Percentiles rank a stretch among this genome's conserved stretches.
Evolutionary conservation across 2,329 filamentous ascomycete genomes (phyloP).

Genomic region (Dactylonectria macrodidyma): DNA sequence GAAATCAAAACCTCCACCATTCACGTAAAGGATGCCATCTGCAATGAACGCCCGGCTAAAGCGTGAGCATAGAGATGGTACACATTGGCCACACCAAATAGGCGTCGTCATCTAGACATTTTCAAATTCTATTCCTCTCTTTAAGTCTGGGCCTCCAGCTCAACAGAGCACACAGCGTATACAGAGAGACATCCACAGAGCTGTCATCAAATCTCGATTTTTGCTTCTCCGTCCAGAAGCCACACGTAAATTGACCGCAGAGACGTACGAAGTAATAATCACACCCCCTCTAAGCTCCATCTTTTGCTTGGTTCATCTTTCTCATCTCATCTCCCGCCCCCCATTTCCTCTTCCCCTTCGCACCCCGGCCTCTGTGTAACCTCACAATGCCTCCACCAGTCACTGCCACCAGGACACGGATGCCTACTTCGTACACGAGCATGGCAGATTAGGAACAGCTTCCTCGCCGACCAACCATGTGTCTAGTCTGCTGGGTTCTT

Average conservation of each 20-base stretch:
- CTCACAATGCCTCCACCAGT: constrained; percentile 33
- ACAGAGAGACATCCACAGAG: constrained; percentile 32
- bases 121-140: not conserved
- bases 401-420: constrained; percentile 25
- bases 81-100: not conserved
- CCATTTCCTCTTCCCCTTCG: constrained; percentile 32
- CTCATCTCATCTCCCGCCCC: constrained; percentile 37
- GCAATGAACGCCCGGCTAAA: not conserved
- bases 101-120: constrained; percentile 20
- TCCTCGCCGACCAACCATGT: not conserved
- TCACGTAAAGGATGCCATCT: constrained; percentile 7
- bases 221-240: not conserved
- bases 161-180: constrained; percentile 1
- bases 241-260: too few species aligned
- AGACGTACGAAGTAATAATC: not conserved
- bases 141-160: not conserved
- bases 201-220: constrained; percentile 42
- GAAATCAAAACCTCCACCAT: constrained; percentile 29
- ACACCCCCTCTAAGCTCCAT: constrained; percentile 24
- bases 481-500: constrained; percentile 7
- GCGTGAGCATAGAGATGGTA: not conserved
- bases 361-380: constrained; percentile 43
- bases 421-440: constrained; percentile 34
- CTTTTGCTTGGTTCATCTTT: constrained; percentile 28
- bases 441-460: constrained; percentile 11